These are phyloP conservation scores for Phytopythium oedochilum DNA, from an alignment of 352 stramenopile species.

Conservation along the genomic window DNA sequence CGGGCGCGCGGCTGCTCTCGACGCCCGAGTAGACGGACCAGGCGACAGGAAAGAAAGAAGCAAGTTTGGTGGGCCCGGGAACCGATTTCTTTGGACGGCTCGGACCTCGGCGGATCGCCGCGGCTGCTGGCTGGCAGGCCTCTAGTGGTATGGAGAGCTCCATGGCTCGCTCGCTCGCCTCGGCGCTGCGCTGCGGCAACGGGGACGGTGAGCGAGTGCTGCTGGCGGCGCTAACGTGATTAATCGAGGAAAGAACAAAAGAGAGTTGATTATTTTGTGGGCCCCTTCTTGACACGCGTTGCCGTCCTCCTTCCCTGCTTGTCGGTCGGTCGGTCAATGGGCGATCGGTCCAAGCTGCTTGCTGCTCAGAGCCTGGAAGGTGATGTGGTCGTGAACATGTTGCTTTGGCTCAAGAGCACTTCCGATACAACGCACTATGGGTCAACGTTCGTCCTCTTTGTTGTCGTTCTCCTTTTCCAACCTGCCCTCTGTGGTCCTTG, in stretches of 20 bases:
- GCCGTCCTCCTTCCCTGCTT: constrained; percentile 2
- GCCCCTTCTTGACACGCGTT: constrained; percentile 15
- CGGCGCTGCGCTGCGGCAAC: not conserved
- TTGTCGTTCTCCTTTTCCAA: too few relatives aligned
- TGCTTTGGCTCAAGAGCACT: too few relatives aligned
- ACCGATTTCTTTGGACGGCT: not conserved
- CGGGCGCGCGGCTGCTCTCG: constrained; percentile 3
- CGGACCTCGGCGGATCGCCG: constrained; percentile 19
- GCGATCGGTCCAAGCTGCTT: too few relatives aligned
- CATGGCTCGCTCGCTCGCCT: not conserved
- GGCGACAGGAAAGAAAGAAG: constrained; percentile 10
- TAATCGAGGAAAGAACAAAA: constrained; percentile 21
- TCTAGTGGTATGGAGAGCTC: not conserved
- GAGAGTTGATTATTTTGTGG: constrained; percentile 70
- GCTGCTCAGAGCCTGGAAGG: too few relatives aligned
- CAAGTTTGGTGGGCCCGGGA: constrained; percentile 3
- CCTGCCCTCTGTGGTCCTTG: too few relatives aligned
- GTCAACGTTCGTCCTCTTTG: too few relatives aligned
- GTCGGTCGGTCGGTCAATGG: too few relatives aligned
- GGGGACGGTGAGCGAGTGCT: not conserved
- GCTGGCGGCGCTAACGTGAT: not conserved
- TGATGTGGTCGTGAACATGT: too few relatives aligned
- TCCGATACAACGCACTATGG: too few relatives aligned
- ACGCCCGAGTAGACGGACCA: constrained; percentile 5
- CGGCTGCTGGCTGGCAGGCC: constrained; percentile 18